phyloP scores from a whole-genome alignment of 2,329 filamentous ascomycete genomes.

The Chrysoporthe puriensis region DNA sequence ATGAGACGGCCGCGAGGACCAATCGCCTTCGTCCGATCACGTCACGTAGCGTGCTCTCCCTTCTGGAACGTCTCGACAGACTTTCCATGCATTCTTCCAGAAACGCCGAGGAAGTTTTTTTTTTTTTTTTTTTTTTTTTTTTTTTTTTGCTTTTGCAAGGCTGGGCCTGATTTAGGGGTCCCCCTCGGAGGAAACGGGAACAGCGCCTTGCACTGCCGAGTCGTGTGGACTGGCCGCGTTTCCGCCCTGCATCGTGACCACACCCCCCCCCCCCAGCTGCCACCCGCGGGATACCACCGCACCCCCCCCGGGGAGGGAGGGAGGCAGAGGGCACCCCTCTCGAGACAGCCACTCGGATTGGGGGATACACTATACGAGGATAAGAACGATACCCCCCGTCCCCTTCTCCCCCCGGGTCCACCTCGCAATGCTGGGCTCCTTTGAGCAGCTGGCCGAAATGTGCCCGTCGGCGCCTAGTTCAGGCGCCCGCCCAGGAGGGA shows the following conservation, averaged over 20 bases:
- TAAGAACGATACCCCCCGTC: not conserved
- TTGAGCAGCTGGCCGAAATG: not conserved
- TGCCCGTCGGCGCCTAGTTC: not conserved
- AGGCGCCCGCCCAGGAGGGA: too few relatives aligned
- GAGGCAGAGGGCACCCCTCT: too few relatives aligned
- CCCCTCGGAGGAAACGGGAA: not conserved
- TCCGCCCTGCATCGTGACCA: too few relatives aligned
- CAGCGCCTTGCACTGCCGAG: not conserved
- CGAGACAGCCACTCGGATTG: not conserved
- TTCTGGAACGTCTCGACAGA: conserved; percentile 10
- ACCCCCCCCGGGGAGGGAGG: not conserved
- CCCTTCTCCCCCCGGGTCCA: not conserved
- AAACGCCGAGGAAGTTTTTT: not conserved
- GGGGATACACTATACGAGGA: not conserved
- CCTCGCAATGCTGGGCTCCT: not conserved
- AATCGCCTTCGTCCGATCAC: not conserved
- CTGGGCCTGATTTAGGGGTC: not conserved
- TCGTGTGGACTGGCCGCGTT: not conserved
- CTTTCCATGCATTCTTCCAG: conserved; percentile 19
- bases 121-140: not conserved
- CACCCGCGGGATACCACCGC: conserved; percentile 11
- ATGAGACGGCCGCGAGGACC: conserved; percentile 1
- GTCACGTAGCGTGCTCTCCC: not conserved
- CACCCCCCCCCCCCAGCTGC: not conserved
- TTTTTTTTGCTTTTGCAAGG: not conserved